Percentiles rank a stretch among this genome's conserved stretches.
Evolutionary conservation across 495 filamentous ascomycete species (phyloP).

Genomic region (Cercophora sp.): DNA sequence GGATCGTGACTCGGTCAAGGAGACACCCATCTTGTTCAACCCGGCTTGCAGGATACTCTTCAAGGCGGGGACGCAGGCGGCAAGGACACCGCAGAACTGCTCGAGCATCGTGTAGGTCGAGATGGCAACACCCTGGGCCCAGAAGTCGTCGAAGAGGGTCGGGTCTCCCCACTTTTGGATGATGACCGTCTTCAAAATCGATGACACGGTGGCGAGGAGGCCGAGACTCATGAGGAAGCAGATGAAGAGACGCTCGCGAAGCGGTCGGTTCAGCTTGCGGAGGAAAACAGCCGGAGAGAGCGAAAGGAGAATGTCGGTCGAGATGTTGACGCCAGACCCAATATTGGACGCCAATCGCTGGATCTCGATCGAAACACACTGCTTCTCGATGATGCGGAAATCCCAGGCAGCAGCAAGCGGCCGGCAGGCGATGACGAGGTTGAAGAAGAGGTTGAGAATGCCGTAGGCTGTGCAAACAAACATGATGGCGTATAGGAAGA

Average conservation of each 20-base stretch:
- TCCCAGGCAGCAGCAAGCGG: constrained; percentile 23
- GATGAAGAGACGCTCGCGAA: constrained; percentile 25
- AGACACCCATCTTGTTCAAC: constrained; percentile 9
- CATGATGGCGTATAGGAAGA: constrained; percentile 52
- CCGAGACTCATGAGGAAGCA: constrained; percentile 27
- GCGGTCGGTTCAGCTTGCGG: constrained; percentile 23
- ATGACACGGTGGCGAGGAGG: constrained; percentile 17
- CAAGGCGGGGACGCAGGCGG: constrained; percentile 19
- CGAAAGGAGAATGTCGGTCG: constrained; percentile 24
- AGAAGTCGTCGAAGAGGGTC: constrained; percentile 9
- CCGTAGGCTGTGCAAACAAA: constrained; percentile 56
- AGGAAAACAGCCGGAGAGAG: constrained; percentile 23
- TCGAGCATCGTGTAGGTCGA: constrained; percentile 22
- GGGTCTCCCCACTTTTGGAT: constrained; percentile 18
- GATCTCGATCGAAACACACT: constrained; percentile 17
- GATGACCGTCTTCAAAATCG: constrained; percentile 23
- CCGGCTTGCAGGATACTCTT: constrained; percentile 4
- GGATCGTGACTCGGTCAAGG: constrained; percentile 14
- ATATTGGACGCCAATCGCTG: constrained; percentile 18
- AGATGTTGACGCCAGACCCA: constrained; percentile 22
- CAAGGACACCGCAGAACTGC: constrained; percentile 20
- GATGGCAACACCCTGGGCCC: constrained; percentile 20
- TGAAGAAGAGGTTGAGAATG: constrained; percentile 29
- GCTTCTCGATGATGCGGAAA: neutral
- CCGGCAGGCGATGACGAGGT: constrained; percentile 21